A percentile compares a stretch with the other conserved stretches of the same genome.
These are phyloP conservation scores for Platanus orientalis DNA, from an alignment of 164 flowering plant genomes.

Conservation along the genomic window DNA sequence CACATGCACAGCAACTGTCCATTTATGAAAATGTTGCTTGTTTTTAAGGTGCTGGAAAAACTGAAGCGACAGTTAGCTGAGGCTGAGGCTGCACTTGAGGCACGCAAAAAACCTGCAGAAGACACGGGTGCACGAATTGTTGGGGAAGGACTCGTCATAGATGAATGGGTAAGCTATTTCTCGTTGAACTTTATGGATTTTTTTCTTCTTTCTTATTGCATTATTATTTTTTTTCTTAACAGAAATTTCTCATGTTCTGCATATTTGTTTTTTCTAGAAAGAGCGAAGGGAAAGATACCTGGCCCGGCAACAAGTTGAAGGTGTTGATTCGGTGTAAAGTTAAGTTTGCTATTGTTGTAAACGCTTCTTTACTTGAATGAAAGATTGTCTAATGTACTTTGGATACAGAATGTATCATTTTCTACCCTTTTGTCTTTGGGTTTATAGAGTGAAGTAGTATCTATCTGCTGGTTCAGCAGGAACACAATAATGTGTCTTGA, in stretches of 20 bases:
- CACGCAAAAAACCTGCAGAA: conserved; percentile 78
- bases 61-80: conserved; percentile 82
- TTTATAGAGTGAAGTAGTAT: conserved; percentile 3
- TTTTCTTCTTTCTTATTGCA: not conserved
- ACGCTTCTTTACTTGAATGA: conserved; percentile 8
- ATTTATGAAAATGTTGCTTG: not conserved
- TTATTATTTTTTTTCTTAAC: no score
- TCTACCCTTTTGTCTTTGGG: conserved; percentile 3
- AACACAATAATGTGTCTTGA: conserved; percentile 5
- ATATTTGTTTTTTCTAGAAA: not conserved
- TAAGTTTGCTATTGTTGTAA: conserved; percentile 10
- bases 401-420: conserved; percentile 14
- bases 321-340: conserved; percentile 56
- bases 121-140: conserved; percentile 65
- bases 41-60: conserved; percentile 68
- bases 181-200: not conserved
- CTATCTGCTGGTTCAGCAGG: conserved; percentile 3
- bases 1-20: no score
- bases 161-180: conserved; percentile 63
- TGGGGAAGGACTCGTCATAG: conserved; percentile 98
- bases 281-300: conserved; percentile 79
- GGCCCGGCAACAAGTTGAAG: conserved; percentile 87
- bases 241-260: no score
- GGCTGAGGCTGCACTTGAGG: conserved; percentile 84
- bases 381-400: conserved; percentile 6